phyloP scores from a whole-genome alignment of 805 yeast species.

The Candida morakotiae region DNA sequence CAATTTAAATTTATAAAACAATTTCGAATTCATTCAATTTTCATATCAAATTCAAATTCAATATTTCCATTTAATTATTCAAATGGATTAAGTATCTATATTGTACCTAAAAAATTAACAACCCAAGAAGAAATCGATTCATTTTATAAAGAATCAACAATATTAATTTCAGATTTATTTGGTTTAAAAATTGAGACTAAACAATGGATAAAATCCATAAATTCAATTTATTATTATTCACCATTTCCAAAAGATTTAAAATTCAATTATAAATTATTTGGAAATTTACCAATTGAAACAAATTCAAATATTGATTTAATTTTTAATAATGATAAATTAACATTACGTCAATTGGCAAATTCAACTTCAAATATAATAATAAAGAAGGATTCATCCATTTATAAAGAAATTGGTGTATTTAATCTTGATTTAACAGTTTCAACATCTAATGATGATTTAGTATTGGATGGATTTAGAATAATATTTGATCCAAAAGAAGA shows the following conservation, averaged over 20 bases:
- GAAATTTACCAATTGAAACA: neutral
- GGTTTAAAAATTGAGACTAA: conserved; percentile 15
- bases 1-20: conserved; percentile 12
- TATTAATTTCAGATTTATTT: conserved; percentile 13
- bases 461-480: conserved; percentile 33
- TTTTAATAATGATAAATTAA: conserved; percentile 1
- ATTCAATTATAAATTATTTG: conserved; percentile 2
- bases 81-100: conserved; percentile 28
- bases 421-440: conserved; percentile 23
- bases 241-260: conserved; percentile 5
- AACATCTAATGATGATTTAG: conserved; percentile 25
- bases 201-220: conserved; percentile 24
- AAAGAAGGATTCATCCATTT: conserved; percentile 4
- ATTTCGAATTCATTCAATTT: conserved; percentile 17
- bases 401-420: conserved; percentile 37
- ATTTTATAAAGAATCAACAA: conserved; percentile 21
- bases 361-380: neutral
- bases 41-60: conserved; percentile 9
- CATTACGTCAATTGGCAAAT: conserved; percentile 1
- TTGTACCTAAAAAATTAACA: conserved; percentile 18
- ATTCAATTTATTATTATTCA: conserved; percentile 25
- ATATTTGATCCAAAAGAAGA: conserved; percentile 17
- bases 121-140: conserved; percentile 9
- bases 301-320: conserved; percentile 3
- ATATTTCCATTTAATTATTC: conserved; percentile 24